Evolutionary conservation across 768 basidiomycete genomes (phyloP), one percentile per base, ranked within the genome.

Genomic region (Leccinum longicurvipes): DNA sequence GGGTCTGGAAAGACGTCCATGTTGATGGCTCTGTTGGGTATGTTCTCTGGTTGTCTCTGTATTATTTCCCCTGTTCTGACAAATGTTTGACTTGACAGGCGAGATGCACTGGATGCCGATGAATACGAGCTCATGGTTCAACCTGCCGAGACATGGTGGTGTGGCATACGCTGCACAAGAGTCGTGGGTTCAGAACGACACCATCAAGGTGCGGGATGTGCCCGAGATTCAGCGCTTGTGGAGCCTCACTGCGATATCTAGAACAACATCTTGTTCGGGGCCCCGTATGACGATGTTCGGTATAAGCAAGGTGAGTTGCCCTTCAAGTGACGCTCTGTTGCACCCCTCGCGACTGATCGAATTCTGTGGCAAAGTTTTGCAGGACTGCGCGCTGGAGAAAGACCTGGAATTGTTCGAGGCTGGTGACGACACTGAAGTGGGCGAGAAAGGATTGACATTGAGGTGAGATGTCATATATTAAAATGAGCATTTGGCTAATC

Each of bases 1-100:
- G 52, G 52, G 5, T 49, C 52, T 4, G 52, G 52, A 6, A 53
- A 53, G 31, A 53, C 47, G n/a, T 53, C 52, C 19, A 53, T 53
- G 31, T 21, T 53, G 31, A 53, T 53, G 47, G 52, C 52, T 31
- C 31, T 53, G 12, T 17, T 53, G 12, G 46, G 46, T 53, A 21
- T 3, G 42, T 15, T 15, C 1, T 47, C 14, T 28, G 8, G 24
- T 15, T 2, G 3, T 34, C 12, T 48, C 19, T 8, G 7, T n/a
- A 9, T 12, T 3, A 1, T 29, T 0, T 28, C 15, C 8, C 25
- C 24, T 19, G 3, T 25, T 12, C n/a, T 27, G 25, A 10, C 1
- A 47, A 23, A 34, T 14, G 1, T 50, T n/a, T 19, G 6, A 41
- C 39, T 39, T 14, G 25, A n/a, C 29, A 53, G 52, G 52, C 14